These are phyloP conservation scores for Diplodia sapinea DNA, from an alignment of 2,329 filamentous ascomycete species.

Conservation along the genomic window DNA sequence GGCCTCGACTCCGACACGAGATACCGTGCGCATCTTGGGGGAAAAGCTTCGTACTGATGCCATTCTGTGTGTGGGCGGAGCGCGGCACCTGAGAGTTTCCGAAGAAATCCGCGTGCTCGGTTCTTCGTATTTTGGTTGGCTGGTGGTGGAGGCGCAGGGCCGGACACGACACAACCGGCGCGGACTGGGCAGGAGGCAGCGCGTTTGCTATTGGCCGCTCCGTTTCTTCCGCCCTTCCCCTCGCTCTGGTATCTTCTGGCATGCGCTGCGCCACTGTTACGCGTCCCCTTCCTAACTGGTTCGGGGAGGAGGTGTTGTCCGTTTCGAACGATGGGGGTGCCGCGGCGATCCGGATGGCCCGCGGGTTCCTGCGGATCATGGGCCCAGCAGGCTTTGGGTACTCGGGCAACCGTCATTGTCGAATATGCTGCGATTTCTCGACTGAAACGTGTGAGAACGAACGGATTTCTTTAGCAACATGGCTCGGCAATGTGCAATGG, in stretches of 20 bases:
- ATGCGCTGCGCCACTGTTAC: slow-evolving; percentile 6
- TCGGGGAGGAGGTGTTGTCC: neutral
- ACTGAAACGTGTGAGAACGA: too few relatives aligned
- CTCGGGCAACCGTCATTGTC: neutral
- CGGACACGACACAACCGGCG: neutral
- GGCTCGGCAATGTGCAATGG: too few relatives aligned
- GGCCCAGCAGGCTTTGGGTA: neutral
- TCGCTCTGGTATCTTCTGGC: neutral
- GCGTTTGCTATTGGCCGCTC: neutral
- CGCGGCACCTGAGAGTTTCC: neutral
- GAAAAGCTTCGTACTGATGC: neutral
- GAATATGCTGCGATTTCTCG: neutral
- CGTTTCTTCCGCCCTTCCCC: too few relatives aligned
- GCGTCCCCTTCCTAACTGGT: neutral
- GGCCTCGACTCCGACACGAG: neutral
- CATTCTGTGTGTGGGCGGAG: neutral
- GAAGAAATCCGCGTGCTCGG: neutral
- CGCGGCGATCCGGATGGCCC: neutral
- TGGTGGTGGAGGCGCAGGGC: neutral
- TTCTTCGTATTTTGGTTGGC: neutral
- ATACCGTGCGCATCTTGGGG: neutral
- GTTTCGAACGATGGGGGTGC: neutral
- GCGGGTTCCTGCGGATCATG: neutral
- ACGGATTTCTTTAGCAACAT: too few relatives aligned
- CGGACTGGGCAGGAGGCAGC: neutral